Evolutionary conservation across 2,329 filamentous ascomycete genomes (phyloP).

Genomic region (Xylariales sp.): DNA sequence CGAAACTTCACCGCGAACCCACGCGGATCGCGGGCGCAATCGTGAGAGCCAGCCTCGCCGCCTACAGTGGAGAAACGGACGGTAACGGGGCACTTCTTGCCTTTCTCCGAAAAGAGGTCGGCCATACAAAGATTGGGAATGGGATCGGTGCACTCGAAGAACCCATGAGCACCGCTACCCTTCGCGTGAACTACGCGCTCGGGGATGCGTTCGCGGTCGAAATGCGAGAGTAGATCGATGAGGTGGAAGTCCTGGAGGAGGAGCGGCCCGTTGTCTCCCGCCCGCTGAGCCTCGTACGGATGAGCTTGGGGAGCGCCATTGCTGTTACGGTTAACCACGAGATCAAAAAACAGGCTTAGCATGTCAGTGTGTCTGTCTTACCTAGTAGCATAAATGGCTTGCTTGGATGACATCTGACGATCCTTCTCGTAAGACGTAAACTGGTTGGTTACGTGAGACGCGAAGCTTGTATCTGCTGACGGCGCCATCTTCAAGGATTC

Average conservation of each 20-base stretch:
- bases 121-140: constrained; percentile 63
- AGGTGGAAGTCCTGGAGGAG: constrained; percentile 48
- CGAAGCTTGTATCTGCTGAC: constrained; percentile 52
- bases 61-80: constrained; percentile 81
- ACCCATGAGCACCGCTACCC: constrained; percentile 40
- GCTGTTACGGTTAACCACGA: constrained; percentile 20
- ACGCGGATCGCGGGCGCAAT: constrained; percentile 69
- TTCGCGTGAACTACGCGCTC: constrained; percentile 44
- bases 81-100: constrained; percentile 75
- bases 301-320: constrained; percentile 46
- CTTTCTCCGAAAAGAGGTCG: constrained; percentile 65
- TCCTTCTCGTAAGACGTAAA: constrained; percentile 56
- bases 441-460: constrained; percentile 52
- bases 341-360: background rate
- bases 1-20: constrained; percentile 80
- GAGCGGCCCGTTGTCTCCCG: constrained; percentile 44
- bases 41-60: constrained; percentile 70
- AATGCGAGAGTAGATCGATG: constrained; percentile 48
- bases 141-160: constrained; percentile 56
- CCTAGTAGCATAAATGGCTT: constrained; percentile 63
- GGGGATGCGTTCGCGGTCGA: constrained; percentile 46
- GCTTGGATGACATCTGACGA: constrained; percentile 53
- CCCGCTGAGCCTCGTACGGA: constrained; percentile 43
- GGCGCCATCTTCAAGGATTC: constrained; percentile 42
- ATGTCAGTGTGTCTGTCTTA: constrained; percentile 61